Evolutionary conservation across 768 basidiomycete species (phyloP).

Genomic region (Omphalotus guepiniiformis): DNA sequence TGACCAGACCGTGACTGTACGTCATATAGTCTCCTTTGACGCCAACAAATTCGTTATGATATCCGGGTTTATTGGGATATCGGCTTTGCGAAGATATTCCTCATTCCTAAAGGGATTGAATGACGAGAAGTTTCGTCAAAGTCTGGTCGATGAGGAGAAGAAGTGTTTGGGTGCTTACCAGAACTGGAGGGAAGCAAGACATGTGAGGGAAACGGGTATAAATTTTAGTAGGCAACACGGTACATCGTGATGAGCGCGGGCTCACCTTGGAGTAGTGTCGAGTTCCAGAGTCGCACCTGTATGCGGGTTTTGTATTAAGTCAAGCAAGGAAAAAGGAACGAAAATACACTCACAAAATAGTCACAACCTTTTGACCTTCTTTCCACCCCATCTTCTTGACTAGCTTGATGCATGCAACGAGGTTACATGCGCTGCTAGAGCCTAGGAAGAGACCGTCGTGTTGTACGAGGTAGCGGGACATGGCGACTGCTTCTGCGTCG

Average conservation of each 20-base stretch:
- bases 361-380: conserved; percentile 72
- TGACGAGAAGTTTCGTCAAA: not conserved
- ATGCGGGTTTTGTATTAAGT: not conserved
- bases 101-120: conserved; percentile 39
- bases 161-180: too few species aligned
- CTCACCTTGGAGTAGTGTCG: conserved; percentile 90
- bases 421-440: conserved; percentile 93
- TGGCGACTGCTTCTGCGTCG: conserved; percentile 91
- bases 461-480: conserved; percentile 90
- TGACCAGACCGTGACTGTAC: too few species aligned
- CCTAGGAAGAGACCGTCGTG: conserved; percentile 93
- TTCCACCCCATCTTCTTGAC: conserved; percentile 66
- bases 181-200: too few species aligned
- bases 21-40: too few species aligned
- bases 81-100: conserved; percentile 43
- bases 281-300: conserved; percentile 83
- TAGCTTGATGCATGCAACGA: conserved; percentile 86
- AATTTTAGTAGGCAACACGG: not conserved
- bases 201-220: not conserved
- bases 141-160: not conserved
- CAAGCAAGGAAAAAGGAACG: not conserved
- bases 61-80: conserved; percentile 37
- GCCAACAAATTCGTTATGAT: conserved; percentile 40
- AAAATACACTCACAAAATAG: conserved; percentile 62
- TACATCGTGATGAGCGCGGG: conserved; percentile 6